Conservation (phyloP, 139 green algal species). For the Edaphochlamys debaryana region DNA sequence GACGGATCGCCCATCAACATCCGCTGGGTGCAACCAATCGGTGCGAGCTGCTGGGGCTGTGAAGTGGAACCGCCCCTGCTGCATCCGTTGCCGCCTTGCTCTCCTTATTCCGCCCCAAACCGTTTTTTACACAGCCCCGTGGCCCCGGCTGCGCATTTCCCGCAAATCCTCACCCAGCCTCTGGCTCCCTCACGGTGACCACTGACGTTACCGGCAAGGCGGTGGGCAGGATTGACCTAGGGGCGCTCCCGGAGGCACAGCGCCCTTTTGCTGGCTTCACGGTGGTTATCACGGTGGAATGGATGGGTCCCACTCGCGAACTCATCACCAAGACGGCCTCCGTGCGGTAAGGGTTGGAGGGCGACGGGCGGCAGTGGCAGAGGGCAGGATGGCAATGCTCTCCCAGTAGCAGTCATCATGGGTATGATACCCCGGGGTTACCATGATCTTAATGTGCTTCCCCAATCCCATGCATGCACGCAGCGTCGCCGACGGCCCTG, state of each 20-base stretch:
- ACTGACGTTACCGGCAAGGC: conserved; percentile 33
- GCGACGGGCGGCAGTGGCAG: too few species aligned
- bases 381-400: too few species aligned
- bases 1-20: conserved; percentile 27
- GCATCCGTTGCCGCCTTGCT: too few species aligned
- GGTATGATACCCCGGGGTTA: too few species aligned
- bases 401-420: too few species aligned
- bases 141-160: too few species aligned
- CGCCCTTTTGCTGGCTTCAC: conserved; percentile 13
- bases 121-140: too few species aligned
- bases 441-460: too few species aligned
- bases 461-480: too few species aligned
- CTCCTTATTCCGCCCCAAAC: too few species aligned
- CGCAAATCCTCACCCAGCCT: not conserved
- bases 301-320: conserved; percentile 62
- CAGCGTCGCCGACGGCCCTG: conserved; percentile 44
- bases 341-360: conserved; percentile 38
- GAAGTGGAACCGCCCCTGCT: too few species aligned
- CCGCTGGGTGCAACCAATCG: conserved; percentile 34
- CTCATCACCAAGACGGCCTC: conserved; percentile 16
- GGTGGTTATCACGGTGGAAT: conserved; percentile 36
- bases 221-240: conserved; percentile 32
- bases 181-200: conserved; percentile 21
- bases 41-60: too few species aligned
- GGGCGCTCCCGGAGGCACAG: conserved; percentile 32